Evolutionary conservation across 1,139 yeast species (phyloP).

Genomic region (Lizanozyma gosingica): DNA sequence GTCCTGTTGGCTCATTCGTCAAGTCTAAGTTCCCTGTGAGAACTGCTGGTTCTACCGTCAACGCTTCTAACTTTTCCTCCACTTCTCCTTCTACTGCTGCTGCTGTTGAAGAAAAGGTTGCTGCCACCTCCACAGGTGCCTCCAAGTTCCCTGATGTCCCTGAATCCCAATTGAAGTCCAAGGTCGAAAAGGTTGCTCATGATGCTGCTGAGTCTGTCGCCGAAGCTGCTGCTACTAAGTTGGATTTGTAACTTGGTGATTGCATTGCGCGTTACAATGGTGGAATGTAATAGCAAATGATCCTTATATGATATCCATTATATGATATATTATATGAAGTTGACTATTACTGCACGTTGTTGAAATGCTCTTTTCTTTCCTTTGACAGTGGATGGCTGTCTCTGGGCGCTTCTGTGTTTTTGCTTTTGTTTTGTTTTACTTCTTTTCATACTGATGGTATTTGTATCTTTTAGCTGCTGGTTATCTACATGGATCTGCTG

Average conservation of each 20-base stretch:
- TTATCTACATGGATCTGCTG: no score
- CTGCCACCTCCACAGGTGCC: slow-evolving; percentile 12
- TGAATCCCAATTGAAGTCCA: slow-evolving; percentile 13
- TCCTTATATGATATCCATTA: not conserved
- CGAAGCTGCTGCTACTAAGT: not conserved
- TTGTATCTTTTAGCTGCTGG: no score
- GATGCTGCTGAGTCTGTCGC: not conserved
- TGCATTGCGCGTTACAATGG: not conserved
- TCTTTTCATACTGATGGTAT: no score
- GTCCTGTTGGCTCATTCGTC: slow-evolving; percentile 55
- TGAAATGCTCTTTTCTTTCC: no score
- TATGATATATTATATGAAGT: not conserved
- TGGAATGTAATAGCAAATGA: not conserved
- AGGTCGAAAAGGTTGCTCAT: not conserved
- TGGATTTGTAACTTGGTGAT: not conserved
- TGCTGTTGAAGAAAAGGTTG: slow-evolving; percentile 13
- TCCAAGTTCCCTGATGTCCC: slow-evolving; percentile 43
- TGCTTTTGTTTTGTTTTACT: no score
- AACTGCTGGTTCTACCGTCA: slow-evolving; percentile 67
- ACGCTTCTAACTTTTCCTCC: slow-evolving; percentile 29
- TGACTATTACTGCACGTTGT: no score
- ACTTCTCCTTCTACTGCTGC: slow-evolving; percentile 15
- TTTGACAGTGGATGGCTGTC: no score
- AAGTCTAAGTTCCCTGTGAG: slow-evolving; percentile 56
- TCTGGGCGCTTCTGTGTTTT: no score